Base-by-base conservation (phyloP, 441 rosid genomes). In the Erodium chrysanthum region DNA sequence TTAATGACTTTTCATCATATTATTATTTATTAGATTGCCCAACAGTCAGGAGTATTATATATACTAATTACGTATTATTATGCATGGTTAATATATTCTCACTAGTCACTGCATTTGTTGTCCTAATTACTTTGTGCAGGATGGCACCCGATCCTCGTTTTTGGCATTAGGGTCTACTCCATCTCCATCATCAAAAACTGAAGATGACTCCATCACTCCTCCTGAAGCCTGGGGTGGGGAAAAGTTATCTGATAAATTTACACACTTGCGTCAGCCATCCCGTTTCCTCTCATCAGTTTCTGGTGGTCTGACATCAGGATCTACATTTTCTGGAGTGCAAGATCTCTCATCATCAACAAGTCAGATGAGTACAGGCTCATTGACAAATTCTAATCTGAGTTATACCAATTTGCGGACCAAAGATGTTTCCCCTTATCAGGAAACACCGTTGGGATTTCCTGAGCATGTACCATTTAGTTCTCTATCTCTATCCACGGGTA, bases 171-270 rank as follows among this genome's bases (percentile, higher is more conserved):
- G 79, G 58, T 76, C 91, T 35, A 75, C 81, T 35, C 86, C 88
- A 50, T 17, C 88, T 67, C 82, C 86, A 71, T 77, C 97, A 73
- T 79, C 89, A 67, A 87, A 83, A 79, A 84, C 75, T 64, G 96
- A 85, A 76, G 88, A 89, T 61, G 70, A 92, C 68, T 84, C 94
- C 42, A 77, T 87, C 72, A 89, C 96, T 70, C 99, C 97, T 76
- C 97, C 99, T 65, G 96, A 94, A 80, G 96, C 99, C 71, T 94
- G 99, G 97, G 99, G 97, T 67, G 97, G 96, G 68, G 92, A 89
- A 77, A 86, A 75, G 80, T 67, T 91, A 73, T 78, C 91, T 68
- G 90, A 89, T 22, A 91, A 85, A 78, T 74, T 77, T 69, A 66
- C 82, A 73, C 83, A 80, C 64, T 75, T 86, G 31, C 81, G 74